These are phyloP conservation scores for Grigorovia jiainica DNA, from an alignment of 805 yeast species.

Conservation along the genomic window DNA sequence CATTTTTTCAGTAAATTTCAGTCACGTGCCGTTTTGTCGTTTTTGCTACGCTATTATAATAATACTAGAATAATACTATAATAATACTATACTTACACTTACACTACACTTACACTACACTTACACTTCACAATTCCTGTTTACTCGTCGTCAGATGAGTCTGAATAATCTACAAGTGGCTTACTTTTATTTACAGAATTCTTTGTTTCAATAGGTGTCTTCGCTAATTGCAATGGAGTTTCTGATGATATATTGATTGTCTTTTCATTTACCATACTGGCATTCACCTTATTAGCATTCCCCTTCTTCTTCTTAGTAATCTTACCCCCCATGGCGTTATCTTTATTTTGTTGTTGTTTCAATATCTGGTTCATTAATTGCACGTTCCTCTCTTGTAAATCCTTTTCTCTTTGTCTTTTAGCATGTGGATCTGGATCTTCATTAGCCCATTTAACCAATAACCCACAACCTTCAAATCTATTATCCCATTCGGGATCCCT, in stretches of 20 bases:
- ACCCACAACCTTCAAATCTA: conserved; percentile 33
- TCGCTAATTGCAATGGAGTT: neutral
- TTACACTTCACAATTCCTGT: too few species aligned
- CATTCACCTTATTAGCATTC: neutral
- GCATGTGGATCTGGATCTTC: conserved; percentile 70
- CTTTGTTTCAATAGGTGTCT: neutral
- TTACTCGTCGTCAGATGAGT: neutral
- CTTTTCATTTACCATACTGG: neutral
- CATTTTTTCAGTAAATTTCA: neutral
- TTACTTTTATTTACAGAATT: too few species aligned
- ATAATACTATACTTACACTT: too few species aligned
- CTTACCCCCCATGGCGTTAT: too few species aligned
- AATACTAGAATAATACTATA: too few species aligned
- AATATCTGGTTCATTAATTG: conserved; percentile 10
- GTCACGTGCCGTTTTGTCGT: neutral
- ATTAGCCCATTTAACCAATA: conserved; percentile 71
- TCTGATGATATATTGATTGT: neutral
- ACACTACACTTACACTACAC: too few species aligned
- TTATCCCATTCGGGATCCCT: conserved; percentile 44
- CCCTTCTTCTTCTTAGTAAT: neutral
- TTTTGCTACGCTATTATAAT: too few species aligned
- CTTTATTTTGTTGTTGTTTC: neutral
- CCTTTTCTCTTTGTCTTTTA: conserved; percentile 20
- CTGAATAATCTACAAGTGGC: neutral
- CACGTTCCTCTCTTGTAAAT: conserved; percentile 18